Evolutionary conservation across 345 rosid species (phyloP).

Genomic region (Excoecaria agallocha): DNA sequence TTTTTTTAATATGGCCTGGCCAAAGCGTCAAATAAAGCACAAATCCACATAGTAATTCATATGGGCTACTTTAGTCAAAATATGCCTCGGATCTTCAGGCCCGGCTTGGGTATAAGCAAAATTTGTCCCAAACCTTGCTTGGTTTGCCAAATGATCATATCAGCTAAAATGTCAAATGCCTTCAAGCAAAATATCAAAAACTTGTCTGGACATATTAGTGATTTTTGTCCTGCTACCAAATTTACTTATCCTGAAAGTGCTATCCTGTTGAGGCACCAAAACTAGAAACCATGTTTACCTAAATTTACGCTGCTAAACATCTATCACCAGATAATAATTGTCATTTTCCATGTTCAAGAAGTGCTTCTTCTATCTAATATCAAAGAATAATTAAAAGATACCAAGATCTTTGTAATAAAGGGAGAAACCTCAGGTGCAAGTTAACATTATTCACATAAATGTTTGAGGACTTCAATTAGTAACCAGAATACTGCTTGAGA

Average conservation of each 20-base stretch:
- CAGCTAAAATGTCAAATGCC: constrained; percentile 1
- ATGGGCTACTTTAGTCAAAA: background rate
- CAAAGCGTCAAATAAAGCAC: background rate
- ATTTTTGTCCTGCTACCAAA: background rate
- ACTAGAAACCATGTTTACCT: background rate
- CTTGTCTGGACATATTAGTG: background rate
- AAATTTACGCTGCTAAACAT: background rate
- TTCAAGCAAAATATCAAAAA: background rate
- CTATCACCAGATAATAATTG: background rate
- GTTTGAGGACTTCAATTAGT: background rate
- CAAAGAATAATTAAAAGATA: background rate
- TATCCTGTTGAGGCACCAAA: background rate
- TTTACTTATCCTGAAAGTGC: background rate
- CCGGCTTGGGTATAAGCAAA: background rate
- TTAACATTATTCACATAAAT: background rate
- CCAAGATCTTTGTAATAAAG: background rate
- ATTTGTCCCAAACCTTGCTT: background rate
- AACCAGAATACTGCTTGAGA: background rate
- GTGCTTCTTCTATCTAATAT: background rate
- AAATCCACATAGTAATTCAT: background rate
- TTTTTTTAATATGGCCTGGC: background rate
- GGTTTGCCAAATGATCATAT: background rate
- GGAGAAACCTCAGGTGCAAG: background rate
- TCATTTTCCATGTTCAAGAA: background rate
- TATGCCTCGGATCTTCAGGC: background rate